Evolutionary conservation across 1,284 basidiomycete species (phyloP).

Genomic region (Phylloboletellus chloephorus): DNA sequence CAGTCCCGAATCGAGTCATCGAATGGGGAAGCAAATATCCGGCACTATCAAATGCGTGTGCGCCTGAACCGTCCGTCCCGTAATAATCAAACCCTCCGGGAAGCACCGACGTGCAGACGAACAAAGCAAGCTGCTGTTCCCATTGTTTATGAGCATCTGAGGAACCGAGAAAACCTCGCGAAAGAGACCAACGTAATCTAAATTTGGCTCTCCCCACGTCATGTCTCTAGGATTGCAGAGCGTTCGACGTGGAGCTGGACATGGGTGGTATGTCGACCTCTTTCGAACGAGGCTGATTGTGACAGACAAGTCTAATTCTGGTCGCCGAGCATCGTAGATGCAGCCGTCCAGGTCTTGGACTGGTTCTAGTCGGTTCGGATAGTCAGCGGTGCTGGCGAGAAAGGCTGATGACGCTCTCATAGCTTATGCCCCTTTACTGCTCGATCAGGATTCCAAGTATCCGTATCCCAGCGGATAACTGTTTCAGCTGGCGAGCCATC

Average conservation of each 20-base stretch:
- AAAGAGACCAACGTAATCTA: slow-evolving; percentile 29
- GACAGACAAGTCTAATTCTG: slow-evolving; percentile 45
- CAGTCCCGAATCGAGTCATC: neutral
- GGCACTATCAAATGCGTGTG: slow-evolving; percentile 61
- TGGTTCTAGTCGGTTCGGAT: slow-evolving; percentile 46
- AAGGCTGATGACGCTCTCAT: neutral
- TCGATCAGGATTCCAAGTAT: no score
- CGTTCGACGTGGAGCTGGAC: slow-evolving; percentile 59
- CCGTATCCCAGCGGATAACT: neutral
- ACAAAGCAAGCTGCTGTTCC: slow-evolving; percentile 48
- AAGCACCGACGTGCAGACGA: slow-evolving; percentile 51
- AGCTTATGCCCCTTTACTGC: slow-evolving; percentile 60
- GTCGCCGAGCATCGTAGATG: slow-evolving; percentile 53
- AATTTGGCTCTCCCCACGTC: slow-evolving; percentile 47
- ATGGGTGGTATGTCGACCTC: slow-evolving; percentile 48
- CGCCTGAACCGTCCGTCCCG: slow-evolving; percentile 60
- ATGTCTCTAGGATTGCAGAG: slow-evolving; percentile 46
- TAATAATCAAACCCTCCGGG: slow-evolving; percentile 57
- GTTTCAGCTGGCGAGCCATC: slow-evolving; percentile 36
- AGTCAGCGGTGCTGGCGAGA: neutral
- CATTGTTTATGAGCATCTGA: slow-evolving; percentile 3
- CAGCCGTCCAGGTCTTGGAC: slow-evolving; percentile 46
- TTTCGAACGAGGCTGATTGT: neutral
- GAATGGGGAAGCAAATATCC: slow-evolving; percentile 36
- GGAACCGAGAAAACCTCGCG: no score